Evolutionary conservation across 2,329 filamentous ascomycete genomes (phyloP), one percentile per base, ranked within the genome.

Genomic region (Sarocladium oryzae): DNA sequence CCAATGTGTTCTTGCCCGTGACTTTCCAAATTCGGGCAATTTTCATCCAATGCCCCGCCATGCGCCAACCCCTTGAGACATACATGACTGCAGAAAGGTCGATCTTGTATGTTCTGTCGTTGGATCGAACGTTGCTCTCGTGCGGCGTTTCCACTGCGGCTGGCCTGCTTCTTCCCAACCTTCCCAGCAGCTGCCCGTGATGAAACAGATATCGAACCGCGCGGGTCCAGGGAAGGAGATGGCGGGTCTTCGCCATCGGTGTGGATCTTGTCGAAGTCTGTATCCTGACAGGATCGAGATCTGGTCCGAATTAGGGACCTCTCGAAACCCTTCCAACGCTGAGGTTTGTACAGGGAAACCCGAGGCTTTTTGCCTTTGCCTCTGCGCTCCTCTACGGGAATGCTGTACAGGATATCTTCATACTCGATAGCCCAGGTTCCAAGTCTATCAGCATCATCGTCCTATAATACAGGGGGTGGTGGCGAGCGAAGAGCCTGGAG

Each of bases 401-500:
- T 63, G 7, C 53, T 60, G 5, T 54, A 56, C 7, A 66, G 45
- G 1, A 65, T 32, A 23, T 66, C 59, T 8, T 67, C 57, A 51
- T 61, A 64, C 56, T 70, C 65, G 1, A 68, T 57, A 32, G 56
- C 59, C 69, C 62, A 72, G 20, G 51, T 63, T 24, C 59, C 58
- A 49, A 70, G 63, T 5, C 45, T 40, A 18, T 53, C 52, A 26
- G 63, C 56, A 10, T 52, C 54, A 38, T 68, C 58, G 51, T 66
- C 58, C 68, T 62, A 72, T 1, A 56, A 55, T 51, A 53, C 13
- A 5, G 57, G 54, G 2, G 62, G 65, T n/a, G 61, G 62, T n/a
- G 38, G 35, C 6, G 57, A 53, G 46, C 54, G 55, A 41, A 69
- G 54, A 28, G 66, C 64, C 52, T 64, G 60, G 50, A 71, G 55